Base-by-base conservation (phyloP, 306 rosid genomes). In the Sicyos edulis region DNA sequence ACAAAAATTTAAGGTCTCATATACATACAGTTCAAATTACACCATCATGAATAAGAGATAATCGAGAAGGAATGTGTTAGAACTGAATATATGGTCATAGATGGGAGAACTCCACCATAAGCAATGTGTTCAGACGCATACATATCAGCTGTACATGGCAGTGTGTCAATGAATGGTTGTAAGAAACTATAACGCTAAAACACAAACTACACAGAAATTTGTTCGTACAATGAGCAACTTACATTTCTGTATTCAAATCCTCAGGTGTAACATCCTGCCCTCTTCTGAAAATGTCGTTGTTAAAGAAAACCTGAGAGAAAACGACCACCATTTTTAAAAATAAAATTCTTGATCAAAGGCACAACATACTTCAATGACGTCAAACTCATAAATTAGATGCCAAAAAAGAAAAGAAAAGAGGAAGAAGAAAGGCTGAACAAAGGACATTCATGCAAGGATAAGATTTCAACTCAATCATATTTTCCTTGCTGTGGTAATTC, bases 91-190 rank as follows among this genome's bases (percentile, higher is more conserved):
- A 63, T 37, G 26, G 37, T 44, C 37, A 45, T 22, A 47, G 21
- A 51, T 49, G 57, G 56, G 72, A 7, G 54, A 19, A 65, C 72
- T 68, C 56, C 57, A 65, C 71, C 64, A 61, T 8, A 68, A 68
- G 12, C 72, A 13, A 47, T 49, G 42, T 40, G 45, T 19, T 40
- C 24, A 13, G 20, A 14, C 20, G n/a, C 67, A 8, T 66, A 19
- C 17, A 45, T 19, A 66, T 20, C 71, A 66, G 71, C 71, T 44
- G 12, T 20, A 45, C 6, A 24, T 45, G 54, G 20, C 12, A 45
- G 34, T 34, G 22, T 47, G 52, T 47, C 15, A 13, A 47, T 47
- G 52, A 47, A 47, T 13, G 44, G 65, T 34, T 62, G 22, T n/a
- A 62, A 15, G 8, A 16, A 62, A 62, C 24, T 62, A 11, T 1